Percentiles rank a stretch among this genome's conserved stretches.
Evolutionary conservation across 352 stramenopile species (phyloP).

Genomic region (Pythium folliculosum): DNA sequence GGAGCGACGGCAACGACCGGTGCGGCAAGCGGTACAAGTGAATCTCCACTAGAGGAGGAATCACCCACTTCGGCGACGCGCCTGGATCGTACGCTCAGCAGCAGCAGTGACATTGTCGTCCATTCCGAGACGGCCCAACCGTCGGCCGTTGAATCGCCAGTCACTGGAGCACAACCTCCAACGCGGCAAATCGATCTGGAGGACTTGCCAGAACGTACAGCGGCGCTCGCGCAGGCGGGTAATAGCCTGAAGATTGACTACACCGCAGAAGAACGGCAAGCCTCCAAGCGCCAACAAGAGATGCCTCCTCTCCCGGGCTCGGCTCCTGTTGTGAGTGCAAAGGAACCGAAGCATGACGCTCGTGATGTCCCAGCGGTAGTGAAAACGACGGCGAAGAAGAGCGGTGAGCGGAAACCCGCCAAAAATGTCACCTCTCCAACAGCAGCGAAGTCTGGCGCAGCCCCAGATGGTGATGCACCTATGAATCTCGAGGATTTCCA

Average conservation of each 20-base stretch:
- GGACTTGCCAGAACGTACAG: constrained; percentile 52
- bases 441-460: no score
- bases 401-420: not conserved
- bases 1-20: constrained; percentile 9
- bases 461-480: constrained; percentile 7
- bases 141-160: not conserved
- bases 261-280: constrained; percentile 21
- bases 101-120: constrained; percentile 41
- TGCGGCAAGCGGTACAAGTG: constrained; percentile 2
- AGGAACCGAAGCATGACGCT: not conserved
- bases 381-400: not conserved
- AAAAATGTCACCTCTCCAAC: not conserved
- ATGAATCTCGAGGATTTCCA: constrained; percentile 81
- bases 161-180: no score
- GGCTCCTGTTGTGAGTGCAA: not conserved
- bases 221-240: constrained; percentile 34
- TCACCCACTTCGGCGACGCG: constrained; percentile 2
- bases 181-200: constrained; percentile 38
- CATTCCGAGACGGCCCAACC: not conserved
- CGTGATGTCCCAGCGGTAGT: not conserved
- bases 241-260: constrained; percentile 53
- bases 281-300: not conserved
- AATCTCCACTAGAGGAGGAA: constrained; percentile 10
- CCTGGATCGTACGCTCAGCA: constrained; percentile 33
- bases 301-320: constrained; percentile 15